These are phyloP conservation scores for Asterionellopsis glacialis DNA, from an alignment of 108 stramenopile genomes.

Conservation along the genomic window DNA sequence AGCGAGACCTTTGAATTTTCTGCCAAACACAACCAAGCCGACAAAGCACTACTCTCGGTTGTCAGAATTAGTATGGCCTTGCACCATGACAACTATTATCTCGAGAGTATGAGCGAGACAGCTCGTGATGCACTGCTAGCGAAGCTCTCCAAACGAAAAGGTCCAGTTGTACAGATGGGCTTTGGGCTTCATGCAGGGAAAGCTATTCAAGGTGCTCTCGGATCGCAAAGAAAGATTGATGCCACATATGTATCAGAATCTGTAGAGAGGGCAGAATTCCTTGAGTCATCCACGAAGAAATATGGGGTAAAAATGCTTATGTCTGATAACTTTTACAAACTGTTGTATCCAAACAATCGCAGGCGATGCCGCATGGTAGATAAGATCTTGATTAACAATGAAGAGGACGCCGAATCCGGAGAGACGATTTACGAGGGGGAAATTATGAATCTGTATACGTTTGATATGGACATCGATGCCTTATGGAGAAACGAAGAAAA, in stretches of 20 bases:
- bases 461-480: slow-evolving; percentile 78
- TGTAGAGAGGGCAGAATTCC: slow-evolving; percentile 84
- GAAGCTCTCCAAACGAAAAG: slow-evolving; percentile 70
- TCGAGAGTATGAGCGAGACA: slow-evolving; percentile 54
- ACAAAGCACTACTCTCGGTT: slow-evolving; percentile 77
- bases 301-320: slow-evolving; percentile 84
- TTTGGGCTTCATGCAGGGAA: slow-evolving; percentile 92
- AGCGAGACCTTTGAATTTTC: slow-evolving; percentile 13
- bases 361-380: slow-evolving; percentile 77
- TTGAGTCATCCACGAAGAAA: slow-evolving; percentile 87
- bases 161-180: slow-evolving; percentile 85
- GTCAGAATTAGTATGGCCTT: slow-evolving; percentile 81
- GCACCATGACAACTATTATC: slow-evolving; percentile 64
- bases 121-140: slow-evolving; percentile 43
- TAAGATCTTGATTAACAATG: slow-evolving; percentile 54
- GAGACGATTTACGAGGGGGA: slow-evolving; percentile 28
- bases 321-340: slow-evolving; percentile 78
- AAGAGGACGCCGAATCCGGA: slow-evolving; percentile 36
- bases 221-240: slow-evolving; percentile 90
- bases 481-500: slow-evolving; percentile 33
- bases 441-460: slow-evolving; percentile 69
- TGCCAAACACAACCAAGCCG: slow-evolving; percentile 70
- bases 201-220: slow-evolving; percentile 97
- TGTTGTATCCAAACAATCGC: slow-evolving; percentile 56
- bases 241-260: slow-evolving; percentile 91